Evolutionary conservation across 805 yeast genomes (phyloP).

Genomic region (Zygotorulaspora sp.): DNA sequence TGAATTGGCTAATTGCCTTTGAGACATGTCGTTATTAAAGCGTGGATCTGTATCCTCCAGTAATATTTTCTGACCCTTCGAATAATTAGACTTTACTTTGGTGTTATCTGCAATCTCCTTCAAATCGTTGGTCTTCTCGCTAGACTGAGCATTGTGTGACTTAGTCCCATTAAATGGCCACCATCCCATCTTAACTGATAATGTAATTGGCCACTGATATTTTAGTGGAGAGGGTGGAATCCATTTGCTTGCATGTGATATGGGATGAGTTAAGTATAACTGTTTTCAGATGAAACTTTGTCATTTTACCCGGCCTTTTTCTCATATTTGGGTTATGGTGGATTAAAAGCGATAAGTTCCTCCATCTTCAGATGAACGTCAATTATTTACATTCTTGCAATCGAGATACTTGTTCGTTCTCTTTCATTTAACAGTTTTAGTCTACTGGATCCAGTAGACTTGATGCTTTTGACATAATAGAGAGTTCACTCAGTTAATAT

Average conservation of each 20-base stretch:
- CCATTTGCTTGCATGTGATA: too few species aligned
- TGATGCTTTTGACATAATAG: too few species aligned
- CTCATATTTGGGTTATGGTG: too few species aligned
- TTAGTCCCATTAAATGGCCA: slow-evolving; percentile 19
- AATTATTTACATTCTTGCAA: too few species aligned
- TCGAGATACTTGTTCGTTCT: too few species aligned
- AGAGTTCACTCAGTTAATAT: not conserved
- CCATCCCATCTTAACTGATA: slow-evolving; percentile 24
- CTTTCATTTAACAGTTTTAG: too few species aligned
- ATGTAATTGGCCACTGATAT: too few species aligned
- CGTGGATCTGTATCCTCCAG: slow-evolving; percentile 41
- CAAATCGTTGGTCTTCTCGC: slow-evolving; percentile 6
- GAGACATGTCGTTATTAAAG: slow-evolving; percentile 32
- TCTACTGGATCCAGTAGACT: too few species aligned
- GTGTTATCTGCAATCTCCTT: not conserved
- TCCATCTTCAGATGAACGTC: not conserved
- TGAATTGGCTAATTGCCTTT: slow-evolving; percentile 22
- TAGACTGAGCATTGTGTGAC: slow-evolving; percentile 8
- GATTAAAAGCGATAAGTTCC: not conserved
- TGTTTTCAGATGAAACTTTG: too few species aligned
- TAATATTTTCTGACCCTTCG: slow-evolving; percentile 36
- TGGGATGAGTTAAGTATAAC: too few species aligned
- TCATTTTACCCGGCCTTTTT: too few species aligned
- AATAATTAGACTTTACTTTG: slow-evolving; percentile 20
- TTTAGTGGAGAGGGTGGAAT: too few species aligned